A percentile compares a stretch with the other conserved stretches of the same genome.
phyloP scores from a whole-genome alignment of 495 filamentous ascomycete genomes.

The Penicillium diatomitis region DNA sequence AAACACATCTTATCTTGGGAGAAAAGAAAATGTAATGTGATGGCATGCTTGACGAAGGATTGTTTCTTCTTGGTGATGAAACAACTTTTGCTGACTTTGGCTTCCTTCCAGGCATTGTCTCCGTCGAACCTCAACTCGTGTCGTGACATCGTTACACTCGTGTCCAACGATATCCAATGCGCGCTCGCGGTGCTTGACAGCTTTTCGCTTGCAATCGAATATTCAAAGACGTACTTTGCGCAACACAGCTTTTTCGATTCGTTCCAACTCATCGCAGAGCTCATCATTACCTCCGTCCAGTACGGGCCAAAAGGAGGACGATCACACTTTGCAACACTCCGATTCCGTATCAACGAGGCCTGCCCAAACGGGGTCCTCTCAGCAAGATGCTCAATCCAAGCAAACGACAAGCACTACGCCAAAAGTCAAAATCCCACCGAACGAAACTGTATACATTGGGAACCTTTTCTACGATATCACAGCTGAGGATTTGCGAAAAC shows the following conservation, averaged over 20 bases:
- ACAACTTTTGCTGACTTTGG: constrained; percentile 4
- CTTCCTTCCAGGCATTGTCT: constrained; percentile 29
- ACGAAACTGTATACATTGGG: constrained; percentile 58
- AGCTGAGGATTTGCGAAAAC: constrained; percentile 55
- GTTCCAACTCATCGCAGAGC: no score
- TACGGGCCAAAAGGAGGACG: no score
- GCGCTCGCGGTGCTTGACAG: constrained; percentile 1
- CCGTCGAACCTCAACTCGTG: constrained; percentile 48
- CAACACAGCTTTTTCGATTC: no score
- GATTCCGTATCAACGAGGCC: not conserved
- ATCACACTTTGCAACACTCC: no score
- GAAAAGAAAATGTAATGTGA: no score
- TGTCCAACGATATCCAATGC: not conserved
- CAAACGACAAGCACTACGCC: not conserved
- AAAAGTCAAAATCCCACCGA: not conserved
- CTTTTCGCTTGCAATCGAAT: no score
- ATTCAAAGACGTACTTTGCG: no score
- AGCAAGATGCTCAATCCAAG: not conserved
- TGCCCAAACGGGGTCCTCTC: not conserved
- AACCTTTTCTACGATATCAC: constrained; percentile 84
- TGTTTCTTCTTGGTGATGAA: not conserved
- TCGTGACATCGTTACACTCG: constrained; percentile 19
- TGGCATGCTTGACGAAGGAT: not conserved
- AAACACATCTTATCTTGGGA: no score
- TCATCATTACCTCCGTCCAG: no score